Evolutionary conservation across 352 stramenopile species (phyloP).

Genomic region (Phytophthora europaea): DNA sequence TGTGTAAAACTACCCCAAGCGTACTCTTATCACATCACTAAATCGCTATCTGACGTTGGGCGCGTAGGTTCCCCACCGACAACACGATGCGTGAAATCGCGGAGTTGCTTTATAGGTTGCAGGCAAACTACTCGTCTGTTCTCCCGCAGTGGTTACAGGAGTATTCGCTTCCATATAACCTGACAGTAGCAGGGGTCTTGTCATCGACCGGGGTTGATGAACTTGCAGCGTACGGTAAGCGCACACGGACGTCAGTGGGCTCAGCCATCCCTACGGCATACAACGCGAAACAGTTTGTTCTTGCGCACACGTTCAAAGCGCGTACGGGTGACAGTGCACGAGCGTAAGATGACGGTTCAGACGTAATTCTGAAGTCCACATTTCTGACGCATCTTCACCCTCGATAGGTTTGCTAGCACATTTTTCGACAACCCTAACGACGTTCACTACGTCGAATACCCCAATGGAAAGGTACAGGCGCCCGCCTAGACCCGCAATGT

Average conservation of each 20-base stretch:
- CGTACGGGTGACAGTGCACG: slow-evolving; percentile 68
- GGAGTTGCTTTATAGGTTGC: slow-evolving; percentile 50
- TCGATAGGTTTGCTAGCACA: slow-evolving; percentile 56
- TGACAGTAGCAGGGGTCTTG: slow-evolving; percentile 51
- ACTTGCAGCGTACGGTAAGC: slow-evolving; percentile 50
- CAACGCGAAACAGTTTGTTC: slow-evolving; percentile 42
- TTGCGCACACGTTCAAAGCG: slow-evolving; percentile 71
- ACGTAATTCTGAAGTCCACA: not conserved
- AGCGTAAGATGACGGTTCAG: slow-evolving; percentile 45
- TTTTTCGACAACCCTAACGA: slow-evolving; percentile 71
- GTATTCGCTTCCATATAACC: slow-evolving; percentile 74
- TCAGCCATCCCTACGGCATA: slow-evolving; percentile 29
- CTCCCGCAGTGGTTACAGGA: slow-evolving; percentile 62
- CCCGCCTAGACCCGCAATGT: not conserved
- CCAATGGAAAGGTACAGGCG: slow-evolving; percentile 53
- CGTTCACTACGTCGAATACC: slow-evolving; percentile 62
- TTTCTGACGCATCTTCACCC: not conserved
- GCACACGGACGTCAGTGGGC: slow-evolving; percentile 36
- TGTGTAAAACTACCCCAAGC: no score
- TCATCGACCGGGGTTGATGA: slow-evolving; percentile 45
- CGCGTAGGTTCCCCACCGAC: slow-evolving; percentile 58
- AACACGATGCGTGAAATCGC: slow-evolving; percentile 59
- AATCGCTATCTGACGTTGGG: not conserved
- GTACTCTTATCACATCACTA: not conserved
- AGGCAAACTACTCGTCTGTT: slow-evolving; percentile 44